Percentiles rank a stretch among this genome's conserved stretches.
Evolutionary conservation across 495 filamentous ascomycete species (phyloP).

Genomic region (Penicillium nucicola): DNA sequence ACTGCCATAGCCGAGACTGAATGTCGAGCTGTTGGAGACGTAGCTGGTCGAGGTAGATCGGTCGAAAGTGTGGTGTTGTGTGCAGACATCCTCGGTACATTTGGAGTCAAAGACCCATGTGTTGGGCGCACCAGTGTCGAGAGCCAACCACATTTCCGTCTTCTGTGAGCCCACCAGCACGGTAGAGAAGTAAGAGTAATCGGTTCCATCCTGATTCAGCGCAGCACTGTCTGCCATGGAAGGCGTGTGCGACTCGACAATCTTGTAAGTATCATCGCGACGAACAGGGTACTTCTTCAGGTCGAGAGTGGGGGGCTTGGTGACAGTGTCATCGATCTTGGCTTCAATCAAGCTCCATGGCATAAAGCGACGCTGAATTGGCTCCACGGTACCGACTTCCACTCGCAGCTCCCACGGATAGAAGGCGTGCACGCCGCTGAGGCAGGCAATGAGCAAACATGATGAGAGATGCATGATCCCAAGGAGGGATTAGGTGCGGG

Average conservation of each 20-base stretch:
- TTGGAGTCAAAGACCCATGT: conserved; percentile 73
- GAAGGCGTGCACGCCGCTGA: conserved; percentile 30
- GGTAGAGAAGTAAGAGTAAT: conserved; percentile 73
- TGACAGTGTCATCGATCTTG: conserved; percentile 13
- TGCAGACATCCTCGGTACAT: conserved; percentile 61
- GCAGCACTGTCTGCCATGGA: conserved; percentile 55
- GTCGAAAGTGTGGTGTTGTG: conserved; percentile 64
- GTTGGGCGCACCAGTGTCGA: conserved; percentile 76
- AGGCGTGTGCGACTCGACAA: conserved; percentile 54
- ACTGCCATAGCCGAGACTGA: conserved; percentile 64
- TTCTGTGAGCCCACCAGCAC: conserved; percentile 63
- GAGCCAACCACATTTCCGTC: conserved; percentile 65
- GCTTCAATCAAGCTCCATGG: conserved; percentile 24
- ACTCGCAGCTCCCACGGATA: conserved; percentile 30
- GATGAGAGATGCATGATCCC: conserved; percentile 37
- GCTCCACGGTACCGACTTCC: conserved; percentile 6
- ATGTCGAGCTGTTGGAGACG: conserved; percentile 44
- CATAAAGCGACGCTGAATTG: conserved; percentile 31
- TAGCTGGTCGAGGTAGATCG: conserved; percentile 55
- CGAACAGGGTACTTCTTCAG: conserved; percentile 31
- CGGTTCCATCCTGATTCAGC: conserved; percentile 70
- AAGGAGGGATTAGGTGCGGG: conserved; percentile 17
- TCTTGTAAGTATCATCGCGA: conserved; percentile 51
- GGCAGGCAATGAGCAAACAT: conserved; percentile 27
- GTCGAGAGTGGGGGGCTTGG: conserved; percentile 23